These are phyloP conservation scores for Claviceps sp. DNA, from an alignment of 2,329 filamentous ascomycete species.

Conservation along the genomic window DNA sequence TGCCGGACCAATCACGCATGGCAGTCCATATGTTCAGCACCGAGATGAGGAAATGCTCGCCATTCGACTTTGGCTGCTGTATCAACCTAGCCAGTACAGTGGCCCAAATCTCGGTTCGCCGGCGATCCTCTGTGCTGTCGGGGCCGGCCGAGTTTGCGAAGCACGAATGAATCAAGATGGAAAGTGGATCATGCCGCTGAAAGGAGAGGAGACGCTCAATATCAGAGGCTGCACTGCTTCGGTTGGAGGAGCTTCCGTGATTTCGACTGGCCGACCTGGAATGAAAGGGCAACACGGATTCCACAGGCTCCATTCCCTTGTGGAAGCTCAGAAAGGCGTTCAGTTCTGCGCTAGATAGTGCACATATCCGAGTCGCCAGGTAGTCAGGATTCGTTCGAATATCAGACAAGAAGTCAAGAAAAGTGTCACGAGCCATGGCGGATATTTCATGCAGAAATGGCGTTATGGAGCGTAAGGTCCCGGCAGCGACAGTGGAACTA, in stretches of 20 bases:
- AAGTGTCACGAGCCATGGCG: slow-evolving; percentile 56
- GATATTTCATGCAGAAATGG: slow-evolving; percentile 64
- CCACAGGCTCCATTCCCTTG: slow-evolving; percentile 65
- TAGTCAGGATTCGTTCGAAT: slow-evolving; percentile 81
- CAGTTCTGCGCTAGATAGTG: slow-evolving; percentile 63
- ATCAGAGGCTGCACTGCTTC: slow-evolving; percentile 38
- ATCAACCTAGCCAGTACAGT: slow-evolving; percentile 75
- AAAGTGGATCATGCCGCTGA: slow-evolving; percentile 75
- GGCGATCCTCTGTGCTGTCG: slow-evolving; percentile 66
- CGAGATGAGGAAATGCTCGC: slow-evolving; percentile 68
- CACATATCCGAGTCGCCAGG: slow-evolving; percentile 67
- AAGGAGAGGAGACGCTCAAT: slow-evolving; percentile 80
- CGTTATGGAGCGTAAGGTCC: slow-evolving; percentile 25
- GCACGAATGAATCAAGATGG: slow-evolving; percentile 72
- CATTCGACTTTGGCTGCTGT: slow-evolving; percentile 58
- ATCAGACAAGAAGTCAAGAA: slow-evolving; percentile 67
- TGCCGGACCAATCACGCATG: slow-evolving; percentile 81
- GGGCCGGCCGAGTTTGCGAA: slow-evolving; percentile 78
- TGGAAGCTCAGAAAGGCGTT: slow-evolving; percentile 65
- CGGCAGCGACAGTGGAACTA: slow-evolving; percentile 26
- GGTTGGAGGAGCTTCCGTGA: slow-evolving; percentile 31
- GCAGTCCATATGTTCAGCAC: slow-evolving; percentile 79
- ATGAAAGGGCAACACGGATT: slow-evolving; percentile 67
- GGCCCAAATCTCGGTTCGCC: slow-evolving; percentile 78
- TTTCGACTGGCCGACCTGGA: slow-evolving; percentile 33